Base-by-base conservation (phyloP, 176 grass and related monocot genomes). In the Aegilops sharonensis region DNA sequence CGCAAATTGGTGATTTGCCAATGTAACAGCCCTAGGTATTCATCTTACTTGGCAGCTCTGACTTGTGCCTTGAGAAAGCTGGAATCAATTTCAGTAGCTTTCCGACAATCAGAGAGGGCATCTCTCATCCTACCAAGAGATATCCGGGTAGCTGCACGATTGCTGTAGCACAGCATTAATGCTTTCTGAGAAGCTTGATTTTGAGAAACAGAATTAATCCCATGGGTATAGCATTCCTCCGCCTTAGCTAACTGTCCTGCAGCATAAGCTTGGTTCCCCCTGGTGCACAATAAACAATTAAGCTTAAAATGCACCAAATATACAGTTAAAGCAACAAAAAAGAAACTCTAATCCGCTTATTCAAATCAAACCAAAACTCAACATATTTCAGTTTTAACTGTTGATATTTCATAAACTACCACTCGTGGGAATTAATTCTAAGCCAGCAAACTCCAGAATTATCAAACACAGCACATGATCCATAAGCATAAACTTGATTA, bases 81-180 rank as follows among this genome's bases (percentile, higher is more conserved):
- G 39, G 96, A 79, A 83, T 98, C 92, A 73, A 98, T 94, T 76
- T 71, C 81, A 83, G 65, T 85, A 50, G 96, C 92, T 81, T 85
- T 85, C 85, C 35, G 79, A 81, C 96, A 94, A 68, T 98, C 96
- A 47, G 69, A 88, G 35, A 94, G 94, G 60, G 96, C 96, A 37
- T 91, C 93, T 88, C 84, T 94, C 89, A 98, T 95, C 78, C 91
- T 91, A 84, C 96, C 90, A 60, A 98, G 96, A 72, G 91, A 92
- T 92, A 98, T 98, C 70, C 93, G 78, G 77, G 88, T 85, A 91
- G 93, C 96, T 72, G 96, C 96, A 73, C 96, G 89, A 75, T 98
- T 98, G 75, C 96, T 98, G 67, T 94, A 98, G 82, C 96, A 98
- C 48, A 94, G 82, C 86, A 95, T 92, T 24, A 98, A 87, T 67